Percentiles rank a stretch among this genome's conserved stretches.
Evolutionary conservation across 495 filamentous ascomycete species (phyloP).

Genomic region (Neurospora sp.): DNA sequence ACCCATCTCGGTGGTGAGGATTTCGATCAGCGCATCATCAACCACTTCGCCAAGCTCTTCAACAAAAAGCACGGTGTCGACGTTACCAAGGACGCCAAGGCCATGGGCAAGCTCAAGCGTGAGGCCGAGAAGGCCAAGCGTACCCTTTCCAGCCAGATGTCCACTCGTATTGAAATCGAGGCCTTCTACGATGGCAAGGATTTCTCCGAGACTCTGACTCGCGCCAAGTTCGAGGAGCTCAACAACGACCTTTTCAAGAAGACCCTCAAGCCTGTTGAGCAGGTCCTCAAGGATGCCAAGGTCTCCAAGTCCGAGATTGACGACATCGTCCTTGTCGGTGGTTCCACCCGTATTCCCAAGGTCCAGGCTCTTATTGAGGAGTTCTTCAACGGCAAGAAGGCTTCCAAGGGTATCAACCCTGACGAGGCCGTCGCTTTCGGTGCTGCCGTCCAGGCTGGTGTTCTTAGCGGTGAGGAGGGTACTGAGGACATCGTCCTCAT

Average conservation of each 20-base stretch:
- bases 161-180: conserved; percentile 95
- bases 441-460: conserved; percentile 94
- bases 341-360: conserved; percentile 95
- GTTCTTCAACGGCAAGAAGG: conserved; percentile 88
- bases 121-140: conserved; percentile 99
- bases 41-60: conserved; percentile 94
- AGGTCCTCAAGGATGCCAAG: conserved; percentile 89
- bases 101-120: conserved; percentile 99
- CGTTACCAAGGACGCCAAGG: conserved; percentile 90
- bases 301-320: conserved; percentile 78
- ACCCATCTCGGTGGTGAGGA: conserved; percentile 99
- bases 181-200: conserved; percentile 94
- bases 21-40: conserved; percentile 97
- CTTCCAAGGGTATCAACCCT: conserved; percentile 97
- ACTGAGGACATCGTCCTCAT: conserved; percentile 76
- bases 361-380: conserved; percentile 90
- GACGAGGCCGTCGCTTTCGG: conserved; percentile 97
- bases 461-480: conserved; percentile 78
- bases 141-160: conserved; percentile 97
- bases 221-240: conserved; percentile 98
- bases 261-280: conserved; percentile 97
- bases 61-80: conserved; percentile 97
- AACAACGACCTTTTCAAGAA: conserved; percentile 98
- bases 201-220: conserved; percentile 96
- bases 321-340: conserved; percentile 86